Evolutionary conservation across 257 asterid genomes (phyloP).

Genomic region (Penstemon barbatus): DNA sequence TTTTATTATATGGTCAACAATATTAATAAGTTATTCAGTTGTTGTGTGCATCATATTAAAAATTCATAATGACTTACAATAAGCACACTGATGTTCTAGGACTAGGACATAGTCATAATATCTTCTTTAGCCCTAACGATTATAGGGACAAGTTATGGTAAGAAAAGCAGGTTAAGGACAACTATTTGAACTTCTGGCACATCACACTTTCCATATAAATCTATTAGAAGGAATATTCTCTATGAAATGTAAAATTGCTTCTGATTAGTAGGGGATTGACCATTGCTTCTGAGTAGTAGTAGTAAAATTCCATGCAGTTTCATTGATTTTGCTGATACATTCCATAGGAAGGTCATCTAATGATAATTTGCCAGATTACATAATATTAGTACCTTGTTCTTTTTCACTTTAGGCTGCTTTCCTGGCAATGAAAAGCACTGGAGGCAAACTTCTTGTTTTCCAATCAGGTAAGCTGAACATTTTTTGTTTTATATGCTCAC

Average conservation of each 20-base stretch:
- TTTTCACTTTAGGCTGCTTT: constrained; percentile 71
- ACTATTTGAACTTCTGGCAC: constrained; percentile 2
- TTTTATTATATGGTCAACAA: neutral
- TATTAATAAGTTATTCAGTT: neutral
- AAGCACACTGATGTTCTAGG: constrained; percentile 1
- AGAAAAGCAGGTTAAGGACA: constrained; percentile 6
- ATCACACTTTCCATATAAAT: constrained; percentile 5
- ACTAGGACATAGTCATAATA: constrained; percentile 6
- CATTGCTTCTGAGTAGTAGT: constrained; percentile 1
- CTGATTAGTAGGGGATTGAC: too few species aligned
- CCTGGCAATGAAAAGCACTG: constrained; percentile 89
- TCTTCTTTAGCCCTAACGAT: constrained; percentile 10
- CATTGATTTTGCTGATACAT: constrained; percentile 18
- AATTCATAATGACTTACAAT: neutral
- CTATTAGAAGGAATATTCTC: constrained; percentile 4
- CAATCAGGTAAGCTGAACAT: constrained; percentile 65
- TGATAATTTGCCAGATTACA: constrained; percentile 13
- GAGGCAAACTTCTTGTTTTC: constrained; percentile 92
- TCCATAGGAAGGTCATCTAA: constrained; percentile 8
- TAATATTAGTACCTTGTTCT: constrained; percentile 9
- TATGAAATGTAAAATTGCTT: neutral
- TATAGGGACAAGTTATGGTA: neutral
- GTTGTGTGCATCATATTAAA: constrained; percentile 12
- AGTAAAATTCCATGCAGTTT: neutral
- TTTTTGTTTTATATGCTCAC: neutral